phyloP scores from a whole-genome alignment of 164 flowering plant species.

The Magnolia changhungtana region DNA sequence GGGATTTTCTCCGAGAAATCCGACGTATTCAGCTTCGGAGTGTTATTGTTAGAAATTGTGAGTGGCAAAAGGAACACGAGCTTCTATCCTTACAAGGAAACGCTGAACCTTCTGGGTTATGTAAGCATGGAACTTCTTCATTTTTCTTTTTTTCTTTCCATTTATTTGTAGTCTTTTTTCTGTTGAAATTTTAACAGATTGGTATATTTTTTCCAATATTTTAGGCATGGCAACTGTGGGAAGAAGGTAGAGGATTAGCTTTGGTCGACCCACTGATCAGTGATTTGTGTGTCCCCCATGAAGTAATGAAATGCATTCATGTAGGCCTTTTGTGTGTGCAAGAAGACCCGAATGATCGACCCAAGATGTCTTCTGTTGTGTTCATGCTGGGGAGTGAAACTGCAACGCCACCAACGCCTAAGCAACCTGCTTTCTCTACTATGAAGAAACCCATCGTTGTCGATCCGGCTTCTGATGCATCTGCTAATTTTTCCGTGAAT shows the following conservation, averaged over 20 bases:
- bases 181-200: background rate
- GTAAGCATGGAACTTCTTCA: background rate
- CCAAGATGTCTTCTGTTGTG: constrained; percentile 5
- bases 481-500: background rate
- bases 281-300: background rate
- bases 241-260: constrained; percentile 2
- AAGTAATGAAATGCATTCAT: constrained; percentile 8
- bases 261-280: constrained; percentile 4
- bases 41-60: constrained; percentile 11
- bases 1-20: constrained; percentile 12
- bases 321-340: constrained; percentile 12
- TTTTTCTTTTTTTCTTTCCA: background rate
- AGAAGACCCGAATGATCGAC: constrained; percentile 9
- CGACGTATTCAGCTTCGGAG: constrained; percentile 15
- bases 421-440: constrained; percentile 4
- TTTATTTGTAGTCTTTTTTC: too few species aligned
- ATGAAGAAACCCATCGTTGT: background rate
- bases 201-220: background rate
- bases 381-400: constrained; percentile 6
- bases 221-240: constrained; percentile 14
- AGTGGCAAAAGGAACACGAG: constrained; percentile 13
- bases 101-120: constrained; percentile 8
- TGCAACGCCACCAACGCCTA: constrained; percentile 5
- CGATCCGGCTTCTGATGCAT: background rate
- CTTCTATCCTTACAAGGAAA: background rate